Percentiles rank a stretch among this genome's conserved stretches.
Conservation (phyloP, 2,329 filamentous ascomycete species). For the Diplodia mutila region DNA sequence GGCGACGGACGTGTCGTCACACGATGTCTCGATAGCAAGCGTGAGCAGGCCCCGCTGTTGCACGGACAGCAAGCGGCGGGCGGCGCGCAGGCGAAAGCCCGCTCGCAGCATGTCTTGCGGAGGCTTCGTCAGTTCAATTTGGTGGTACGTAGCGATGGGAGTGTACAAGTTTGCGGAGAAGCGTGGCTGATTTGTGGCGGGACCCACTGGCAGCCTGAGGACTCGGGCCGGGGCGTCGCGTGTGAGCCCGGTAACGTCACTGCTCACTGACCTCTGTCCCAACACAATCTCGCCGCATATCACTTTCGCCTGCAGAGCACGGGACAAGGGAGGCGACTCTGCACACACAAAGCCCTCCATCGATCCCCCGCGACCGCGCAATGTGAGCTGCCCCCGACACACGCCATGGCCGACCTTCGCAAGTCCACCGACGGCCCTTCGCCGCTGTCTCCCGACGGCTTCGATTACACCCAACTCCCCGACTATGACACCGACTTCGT, state of each 20-base stretch:
- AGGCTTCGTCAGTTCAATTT: not conserved
- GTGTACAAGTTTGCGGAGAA: not conserved
- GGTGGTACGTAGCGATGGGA: not conserved
- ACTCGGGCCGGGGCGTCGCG: not conserved
- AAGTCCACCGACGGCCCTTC: conserved; percentile 58
- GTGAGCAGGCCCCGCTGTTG: conserved; percentile 43
- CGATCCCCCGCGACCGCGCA: not conserved
- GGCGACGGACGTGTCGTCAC: conserved; percentile 92
- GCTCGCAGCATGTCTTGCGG: conserved; percentile 7
- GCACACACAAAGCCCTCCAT: conserved; percentile 7
- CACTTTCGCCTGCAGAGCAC: not conserved
- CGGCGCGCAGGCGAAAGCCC: not conserved
- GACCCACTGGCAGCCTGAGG: too few relatives aligned
- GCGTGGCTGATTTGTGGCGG: not conserved
- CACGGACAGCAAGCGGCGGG: not conserved
- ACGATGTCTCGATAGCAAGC: conserved; percentile 81
- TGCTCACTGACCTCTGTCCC: not conserved
- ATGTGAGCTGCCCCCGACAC: conserved; percentile 10
- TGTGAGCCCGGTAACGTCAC: not conserved
- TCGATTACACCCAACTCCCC: conserved; percentile 72
- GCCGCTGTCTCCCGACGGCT: conserved; percentile 65
- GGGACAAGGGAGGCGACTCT: conserved; percentile 13
- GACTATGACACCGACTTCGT: conserved; percentile 81
- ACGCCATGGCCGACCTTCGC: conserved; percentile 48
- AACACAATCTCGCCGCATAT: not conserved